These are phyloP conservation scores for Alternaria arborescens DNA, from an alignment of 2,329 filamentous ascomycete genomes.

Conservation along the genomic window DNA sequence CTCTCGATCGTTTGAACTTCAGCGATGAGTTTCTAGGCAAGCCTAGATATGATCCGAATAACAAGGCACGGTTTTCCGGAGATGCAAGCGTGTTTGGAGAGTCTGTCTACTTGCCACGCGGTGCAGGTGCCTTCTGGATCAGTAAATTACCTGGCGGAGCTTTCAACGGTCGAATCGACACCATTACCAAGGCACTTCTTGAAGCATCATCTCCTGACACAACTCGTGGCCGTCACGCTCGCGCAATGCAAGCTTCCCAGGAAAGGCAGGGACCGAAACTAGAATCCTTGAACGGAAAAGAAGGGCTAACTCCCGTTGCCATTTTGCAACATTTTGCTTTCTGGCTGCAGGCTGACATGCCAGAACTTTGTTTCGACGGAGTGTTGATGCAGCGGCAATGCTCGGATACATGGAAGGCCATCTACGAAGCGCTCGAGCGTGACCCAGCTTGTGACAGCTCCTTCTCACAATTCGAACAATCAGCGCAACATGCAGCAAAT, in stretches of 20 bases:
- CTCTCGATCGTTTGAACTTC: background rate
- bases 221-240: constrained; percentile 5
- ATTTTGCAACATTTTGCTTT: constrained; percentile 10
- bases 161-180: background rate
- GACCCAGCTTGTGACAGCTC: background rate
- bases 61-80: constrained; percentile 3
- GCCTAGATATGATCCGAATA: background rate
- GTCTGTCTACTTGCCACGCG: constrained; percentile 6
- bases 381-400: constrained; percentile 1
- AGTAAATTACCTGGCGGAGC: background rate
- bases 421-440: background rate
- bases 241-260: background rate
- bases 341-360: constrained; percentile 16
- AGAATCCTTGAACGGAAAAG: background rate
- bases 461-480: background rate
- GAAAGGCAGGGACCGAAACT: background rate
- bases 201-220: background rate
- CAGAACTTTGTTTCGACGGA: constrained; percentile 11
- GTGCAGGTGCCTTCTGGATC: background rate
- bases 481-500: background rate
- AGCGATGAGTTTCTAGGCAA: background rate
- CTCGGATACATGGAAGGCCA: constrained; percentile 4
- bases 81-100: constrained; percentile 11
- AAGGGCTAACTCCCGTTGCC: background rate
- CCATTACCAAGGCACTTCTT: background rate